A percentile compares a stretch with the other conserved stretches of the same genome.
These are phyloP conservation scores for Curvularia verruculosa DNA, from an alignment of 2,329 filamentous ascomycete species.

Conservation along the genomic window DNA sequence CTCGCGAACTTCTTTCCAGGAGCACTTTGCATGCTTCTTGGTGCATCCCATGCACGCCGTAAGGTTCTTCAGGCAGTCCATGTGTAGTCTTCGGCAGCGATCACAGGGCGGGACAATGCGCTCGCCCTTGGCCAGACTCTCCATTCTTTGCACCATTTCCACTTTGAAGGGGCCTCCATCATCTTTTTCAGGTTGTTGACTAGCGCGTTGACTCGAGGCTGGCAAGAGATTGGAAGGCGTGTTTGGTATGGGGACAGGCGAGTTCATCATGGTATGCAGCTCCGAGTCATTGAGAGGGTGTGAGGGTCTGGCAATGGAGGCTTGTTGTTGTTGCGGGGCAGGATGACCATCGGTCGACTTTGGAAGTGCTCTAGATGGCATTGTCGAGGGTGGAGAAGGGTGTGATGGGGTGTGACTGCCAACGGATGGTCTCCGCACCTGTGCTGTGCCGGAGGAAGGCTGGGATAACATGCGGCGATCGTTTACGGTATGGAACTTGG, in stretches of 20 bases:
- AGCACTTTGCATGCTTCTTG: slow-evolving; percentile 87
- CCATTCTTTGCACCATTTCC: slow-evolving; percentile 76
- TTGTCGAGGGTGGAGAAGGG: slow-evolving; percentile 32
- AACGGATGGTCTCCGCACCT: slow-evolving; percentile 39
- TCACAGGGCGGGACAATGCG: slow-evolving; percentile 83
- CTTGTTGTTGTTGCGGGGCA: slow-evolving; percentile 21
- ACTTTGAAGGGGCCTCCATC: slow-evolving; percentile 65
- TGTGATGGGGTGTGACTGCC: slow-evolving; percentile 33
- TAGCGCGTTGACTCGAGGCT: slow-evolving; percentile 49
- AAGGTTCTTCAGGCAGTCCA: slow-evolving; percentile 83
- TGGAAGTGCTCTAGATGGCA: slow-evolving; percentile 36
- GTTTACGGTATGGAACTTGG: slow-evolving; percentile 66
- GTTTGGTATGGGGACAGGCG: slow-evolving; percentile 61
- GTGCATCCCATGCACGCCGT: slow-evolving; percentile 88
- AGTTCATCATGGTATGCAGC: slow-evolving; percentile 51
- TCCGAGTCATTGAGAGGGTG: slow-evolving; percentile 45
- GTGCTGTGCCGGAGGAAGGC: slow-evolving; percentile 29
- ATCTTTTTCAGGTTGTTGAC: slow-evolving; percentile 56
- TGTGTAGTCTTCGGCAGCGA: slow-evolving; percentile 77
- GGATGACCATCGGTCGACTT: slow-evolving; percentile 31
- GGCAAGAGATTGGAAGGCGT: slow-evolving; percentile 61
- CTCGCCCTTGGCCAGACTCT: slow-evolving; percentile 75
- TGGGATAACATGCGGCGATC: slow-evolving; percentile 53
- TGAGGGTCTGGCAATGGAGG: slow-evolving; percentile 27
- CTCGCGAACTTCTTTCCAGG: slow-evolving; percentile 80